Evolutionary conservation across 2,329 filamentous ascomycete species (phyloP), one percentile per base, ranked within the genome.

Genomic region (Ceratocystiopsis minuta): DNA sequence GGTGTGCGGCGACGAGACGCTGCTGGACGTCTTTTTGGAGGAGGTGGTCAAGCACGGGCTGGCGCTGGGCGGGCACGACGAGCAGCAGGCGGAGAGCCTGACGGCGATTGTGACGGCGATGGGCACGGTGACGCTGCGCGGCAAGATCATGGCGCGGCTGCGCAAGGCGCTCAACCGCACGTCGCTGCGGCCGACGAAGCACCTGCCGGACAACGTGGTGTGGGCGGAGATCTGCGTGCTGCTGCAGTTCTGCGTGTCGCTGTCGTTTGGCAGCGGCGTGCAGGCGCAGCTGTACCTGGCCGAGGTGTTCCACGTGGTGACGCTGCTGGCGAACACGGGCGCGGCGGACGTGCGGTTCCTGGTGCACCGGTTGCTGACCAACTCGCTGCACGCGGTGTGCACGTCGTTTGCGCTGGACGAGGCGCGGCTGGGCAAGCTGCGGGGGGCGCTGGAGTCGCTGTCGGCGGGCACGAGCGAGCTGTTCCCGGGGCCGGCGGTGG

Each of bases 171-270:
- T 81, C 38, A 80, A 79, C 50, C 66, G 75, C 44, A 78, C 75
- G 6, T 80, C 76, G 1, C 59, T 79, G 41, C 66, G 76, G 34
- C 74, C 76, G n/a, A 80, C 76, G 2, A 71, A 71, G 48, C 63
- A 70, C 40, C 61, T 81, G 2, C 70, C 74, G 10, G 77, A 81
- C 45, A 80, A 80, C 49, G 64, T 68, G 2, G 75, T 79, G 10
- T 81, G 77, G 77, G 59, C 66, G n/a, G 77, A 81, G 55, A 73
- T 81, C 24, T 78, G 75, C 52, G 66, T 80, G 37, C 60, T 81
- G 31, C 60, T 81, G 39, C 72, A 75, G 37, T 76, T 81, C 48
- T 79, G 74, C 46, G 60, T 80, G 14, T 70, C 75, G 2, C 60
- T 79, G 40, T 80, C 77, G 2, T 81, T 81, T 48, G 72, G 80